phyloP scores from a whole-genome alignment of 306 rosid species.

The Trifolium fragiferum region DNA sequence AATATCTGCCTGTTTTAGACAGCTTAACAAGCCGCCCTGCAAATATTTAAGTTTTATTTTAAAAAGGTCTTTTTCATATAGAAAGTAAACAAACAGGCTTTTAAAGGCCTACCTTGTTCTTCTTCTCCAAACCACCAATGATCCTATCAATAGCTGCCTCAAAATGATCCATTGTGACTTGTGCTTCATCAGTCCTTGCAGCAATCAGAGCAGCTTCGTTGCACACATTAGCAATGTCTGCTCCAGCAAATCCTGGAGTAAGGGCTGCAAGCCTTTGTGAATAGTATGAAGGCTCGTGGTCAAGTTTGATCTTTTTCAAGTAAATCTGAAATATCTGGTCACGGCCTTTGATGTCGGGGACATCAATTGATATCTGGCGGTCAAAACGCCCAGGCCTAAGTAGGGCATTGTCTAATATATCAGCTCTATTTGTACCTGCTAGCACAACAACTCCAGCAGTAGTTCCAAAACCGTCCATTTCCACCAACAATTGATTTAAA shows the following conservation, averaged over 20 bases:
- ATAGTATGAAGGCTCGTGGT: slow-evolving; percentile 78
- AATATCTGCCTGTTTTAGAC: neutral
- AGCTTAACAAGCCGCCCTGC: neutral
- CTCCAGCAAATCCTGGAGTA: slow-evolving; percentile 99
- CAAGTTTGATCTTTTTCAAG: slow-evolving; percentile 84
- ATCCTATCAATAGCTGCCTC: slow-evolving; percentile 93
- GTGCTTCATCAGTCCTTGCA: slow-evolving; percentile 69
- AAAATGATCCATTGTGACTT: slow-evolving; percentile 79
- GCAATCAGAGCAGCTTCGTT: slow-evolving; percentile 98
- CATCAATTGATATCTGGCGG: slow-evolving; percentile 80
- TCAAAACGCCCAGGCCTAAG: slow-evolving; percentile 96
- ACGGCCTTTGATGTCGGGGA: slow-evolving; percentile 90
- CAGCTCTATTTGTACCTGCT: slow-evolving; percentile 99
- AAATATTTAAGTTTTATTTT: neutral
- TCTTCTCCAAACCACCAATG: slow-evolving; percentile 98
- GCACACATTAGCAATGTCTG: slow-evolving; percentile 98
- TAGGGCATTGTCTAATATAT: slow-evolving; percentile 91
- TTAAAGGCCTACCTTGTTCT: slow-evolving; percentile 67
- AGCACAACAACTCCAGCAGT: slow-evolving; percentile 95
- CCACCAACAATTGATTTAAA: slow-evolving; percentile 91
- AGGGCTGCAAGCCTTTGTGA: slow-evolving; percentile 96
- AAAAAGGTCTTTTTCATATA: neutral
- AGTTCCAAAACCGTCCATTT: slow-evolving; percentile 98
- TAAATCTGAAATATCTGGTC: slow-evolving; percentile 89
- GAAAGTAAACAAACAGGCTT: neutral